phyloP scores from a whole-genome alignment of 768 basidiomycete genomes.

The Kondoa malvinella region DNA sequence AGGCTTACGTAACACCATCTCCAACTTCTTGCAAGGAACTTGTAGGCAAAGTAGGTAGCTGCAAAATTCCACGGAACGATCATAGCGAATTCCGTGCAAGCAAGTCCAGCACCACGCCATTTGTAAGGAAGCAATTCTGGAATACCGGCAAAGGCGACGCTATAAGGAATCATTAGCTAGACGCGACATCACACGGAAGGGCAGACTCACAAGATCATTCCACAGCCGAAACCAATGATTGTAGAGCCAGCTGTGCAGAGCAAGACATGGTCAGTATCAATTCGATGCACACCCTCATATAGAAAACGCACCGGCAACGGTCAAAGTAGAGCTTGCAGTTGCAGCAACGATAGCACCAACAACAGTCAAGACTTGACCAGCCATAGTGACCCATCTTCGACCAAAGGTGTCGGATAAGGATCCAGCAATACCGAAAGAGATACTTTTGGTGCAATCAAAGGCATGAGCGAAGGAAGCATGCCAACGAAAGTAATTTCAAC shows the following conservation, averaged over 20 bases:
- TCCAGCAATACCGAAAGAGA: background rate
- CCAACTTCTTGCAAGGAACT: background rate
- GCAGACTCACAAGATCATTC: background rate
- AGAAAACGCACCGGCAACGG: too few species aligned
- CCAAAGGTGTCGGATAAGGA: background rate
- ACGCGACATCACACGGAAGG: background rate
- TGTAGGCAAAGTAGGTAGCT: background rate
- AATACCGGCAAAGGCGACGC: background rate
- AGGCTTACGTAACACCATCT: background rate
- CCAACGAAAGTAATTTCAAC: too few species aligned
- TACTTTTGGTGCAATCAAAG: too few species aligned
- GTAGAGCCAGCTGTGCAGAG: background rate
- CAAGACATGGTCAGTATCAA: too few species aligned
- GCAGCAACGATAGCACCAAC: background rate
- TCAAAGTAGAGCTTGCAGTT: background rate
- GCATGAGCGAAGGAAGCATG: too few species aligned
- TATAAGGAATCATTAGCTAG: too few species aligned
- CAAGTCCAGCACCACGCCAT: background rate
- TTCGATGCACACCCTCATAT: too few species aligned
- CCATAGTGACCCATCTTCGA: background rate
- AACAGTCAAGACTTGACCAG: background rate
- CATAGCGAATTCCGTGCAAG: background rate
- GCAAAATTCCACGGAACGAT: background rate
- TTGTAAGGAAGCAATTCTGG: background rate
- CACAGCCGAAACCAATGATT: background rate